Evolutionary conservation across 116 monocot genomes (phyloP).

Genomic region (Iris pallida): DNA sequence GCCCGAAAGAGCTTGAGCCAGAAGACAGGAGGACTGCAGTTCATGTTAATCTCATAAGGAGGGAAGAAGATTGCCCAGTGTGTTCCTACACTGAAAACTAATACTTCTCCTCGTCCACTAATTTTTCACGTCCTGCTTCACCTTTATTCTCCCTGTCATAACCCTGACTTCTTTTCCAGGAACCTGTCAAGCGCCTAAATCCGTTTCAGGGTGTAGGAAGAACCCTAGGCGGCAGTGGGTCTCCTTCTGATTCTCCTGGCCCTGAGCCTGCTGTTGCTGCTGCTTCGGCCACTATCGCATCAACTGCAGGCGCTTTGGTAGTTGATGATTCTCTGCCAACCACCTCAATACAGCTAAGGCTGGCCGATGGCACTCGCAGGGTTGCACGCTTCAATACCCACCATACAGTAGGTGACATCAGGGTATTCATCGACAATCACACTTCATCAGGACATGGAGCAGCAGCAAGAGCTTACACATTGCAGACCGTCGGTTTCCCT

Average conservation of each 20-base stretch:
- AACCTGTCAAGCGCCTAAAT: constrained; percentile 37
- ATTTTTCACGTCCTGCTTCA: too few species aligned
- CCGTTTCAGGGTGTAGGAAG: constrained; percentile 82
- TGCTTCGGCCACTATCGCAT: not conserved
- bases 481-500: constrained; percentile 87
- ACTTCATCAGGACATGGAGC: constrained; percentile 56
- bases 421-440: constrained; percentile 56
- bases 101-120: too few species aligned
- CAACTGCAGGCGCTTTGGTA: constrained; percentile 4
- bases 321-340: constrained; percentile 65
- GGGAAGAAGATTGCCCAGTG: constrained; percentile 53
- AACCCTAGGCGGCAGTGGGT: constrained; percentile 57
- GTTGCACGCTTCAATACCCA: constrained; percentile 74
- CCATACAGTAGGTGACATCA: constrained; percentile 76
- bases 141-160: too few species aligned
- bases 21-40: constrained; percentile 67
- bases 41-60: constrained; percentile 73
- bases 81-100: constrained; percentile 7
- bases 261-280: constrained; percentile 10
- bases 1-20: constrained; percentile 83
- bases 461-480: constrained; percentile 28
- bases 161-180: constrained; percentile 40
- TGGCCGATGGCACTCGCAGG: constrained; percentile 86
- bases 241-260: constrained; percentile 8
- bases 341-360: constrained; percentile 82